Conservation (phyloP, 495 filamentous ascomycete genomes). For the Parmelia sp. region DNA sequence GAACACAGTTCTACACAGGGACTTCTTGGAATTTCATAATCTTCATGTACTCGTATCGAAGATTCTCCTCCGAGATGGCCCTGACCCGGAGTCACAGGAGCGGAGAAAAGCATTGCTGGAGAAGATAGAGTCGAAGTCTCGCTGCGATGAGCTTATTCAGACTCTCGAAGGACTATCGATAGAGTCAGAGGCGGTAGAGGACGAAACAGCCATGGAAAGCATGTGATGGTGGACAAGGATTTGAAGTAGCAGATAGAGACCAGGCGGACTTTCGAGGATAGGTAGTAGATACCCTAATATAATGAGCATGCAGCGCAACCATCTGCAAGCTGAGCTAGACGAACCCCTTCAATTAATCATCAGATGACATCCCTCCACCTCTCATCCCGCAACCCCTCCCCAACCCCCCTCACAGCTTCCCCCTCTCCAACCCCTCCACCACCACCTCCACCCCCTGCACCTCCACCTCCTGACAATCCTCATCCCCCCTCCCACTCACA, state of each 20-base stretch:
- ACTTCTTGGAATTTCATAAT: background rate
- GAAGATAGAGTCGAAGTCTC: background rate
- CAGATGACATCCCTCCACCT: background rate
- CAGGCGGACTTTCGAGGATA: background rate
- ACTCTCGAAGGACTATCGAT: background rate
- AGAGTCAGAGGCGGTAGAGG: background rate
- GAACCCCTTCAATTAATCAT: background rate
- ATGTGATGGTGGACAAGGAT: background rate
- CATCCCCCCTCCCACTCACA: conserved; percentile 72
- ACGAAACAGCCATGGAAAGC: background rate
- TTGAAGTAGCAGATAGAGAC: background rate
- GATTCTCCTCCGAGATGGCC: background rate
- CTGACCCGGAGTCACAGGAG: background rate
- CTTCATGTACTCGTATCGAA: background rate
- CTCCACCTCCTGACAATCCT: conserved; percentile 88
- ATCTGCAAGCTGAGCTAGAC: background rate
- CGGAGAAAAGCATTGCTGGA: background rate
- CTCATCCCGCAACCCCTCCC: background rate
- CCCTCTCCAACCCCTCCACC: background rate
- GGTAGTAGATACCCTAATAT: background rate
- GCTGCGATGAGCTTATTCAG: background rate
- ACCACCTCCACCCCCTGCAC: conserved; percentile 10
- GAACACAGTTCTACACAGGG: background rate
- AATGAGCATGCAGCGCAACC: background rate
- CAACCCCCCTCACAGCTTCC: background rate